Conservation (phyloP, 73 alveolate genomes). For the Tetrahymena malaccensis region DNA sequence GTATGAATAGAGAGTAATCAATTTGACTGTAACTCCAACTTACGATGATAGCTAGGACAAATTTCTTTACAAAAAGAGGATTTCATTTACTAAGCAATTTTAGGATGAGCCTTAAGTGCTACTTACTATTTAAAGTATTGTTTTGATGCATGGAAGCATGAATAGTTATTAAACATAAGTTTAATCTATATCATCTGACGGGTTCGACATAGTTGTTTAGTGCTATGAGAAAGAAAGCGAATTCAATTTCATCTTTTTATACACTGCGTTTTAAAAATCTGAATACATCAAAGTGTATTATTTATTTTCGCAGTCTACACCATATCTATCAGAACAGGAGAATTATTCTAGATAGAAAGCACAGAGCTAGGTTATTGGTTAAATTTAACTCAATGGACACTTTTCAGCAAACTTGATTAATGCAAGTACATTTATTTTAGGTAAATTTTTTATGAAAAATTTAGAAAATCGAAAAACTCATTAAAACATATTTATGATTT, state of each 20-base stretch:
- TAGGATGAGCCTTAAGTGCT: not conserved
- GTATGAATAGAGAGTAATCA: not conserved
- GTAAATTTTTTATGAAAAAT: not conserved
- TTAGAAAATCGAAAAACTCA: too few relatives aligned
- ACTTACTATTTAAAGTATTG: not conserved
- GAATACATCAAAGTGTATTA: not conserved
- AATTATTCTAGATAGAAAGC: not conserved
- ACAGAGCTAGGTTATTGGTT: not conserved
- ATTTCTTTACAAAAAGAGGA: not conserved
- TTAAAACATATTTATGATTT: too few relatives aligned
- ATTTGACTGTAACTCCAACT: not conserved
- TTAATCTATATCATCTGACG: not conserved
- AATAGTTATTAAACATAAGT: not conserved
- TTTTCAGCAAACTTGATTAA: not conserved
- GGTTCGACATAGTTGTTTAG: not conserved
- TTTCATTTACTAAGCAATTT: not conserved
- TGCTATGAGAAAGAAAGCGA: not conserved
- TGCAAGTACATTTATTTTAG: not conserved
- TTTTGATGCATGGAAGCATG: not conserved
- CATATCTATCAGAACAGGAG: not conserved
- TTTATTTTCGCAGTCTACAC: not conserved
- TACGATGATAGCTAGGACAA: not conserved
- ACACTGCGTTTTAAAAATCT: not conserved
- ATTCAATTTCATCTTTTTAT: not conserved
- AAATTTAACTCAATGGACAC: not conserved